Evolutionary conservation across 1,139 yeast species (phyloP), one percentile per base, ranked within the genome.

Genomic region (Geotrichum citri-aurantii): DNA sequence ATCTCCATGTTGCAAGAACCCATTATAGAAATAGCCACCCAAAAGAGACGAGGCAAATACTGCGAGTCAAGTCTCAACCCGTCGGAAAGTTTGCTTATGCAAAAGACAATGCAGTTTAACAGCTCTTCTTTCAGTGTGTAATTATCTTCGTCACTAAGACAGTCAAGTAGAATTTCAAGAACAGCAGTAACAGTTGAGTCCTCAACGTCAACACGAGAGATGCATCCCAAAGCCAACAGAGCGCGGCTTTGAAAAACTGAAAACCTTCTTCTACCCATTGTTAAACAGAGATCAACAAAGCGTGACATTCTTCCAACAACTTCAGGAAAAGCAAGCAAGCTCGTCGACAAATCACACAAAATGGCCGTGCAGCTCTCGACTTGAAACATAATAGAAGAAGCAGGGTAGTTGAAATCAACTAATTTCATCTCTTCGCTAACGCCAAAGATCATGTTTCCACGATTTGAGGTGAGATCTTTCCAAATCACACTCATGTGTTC

Each of bases 371-470:
- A 79, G 19, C 81, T 77, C 62, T 88, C 92, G 65, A 89, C 78
- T 27, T 83, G 78, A 54, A 74, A 75, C 31, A 81, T 78, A 55
- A 83, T 82, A 55, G 83, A 81, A 49, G 81, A 78, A 56, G 82
- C 77, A 23, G 79, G 76, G 31, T 75, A 76, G 47, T 78, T 72
- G 61, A 73, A 77, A 14, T 74, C 71, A 21, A 73, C 67, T 40
- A 74, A 73, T 50, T 77, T 77, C 57, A 74, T 77, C 47, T 86
- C 92, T 65, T 90, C 83, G n/a, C 85, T 84, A 62, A 88, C 76
- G 0, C 96, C 96, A 73, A 88, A 88, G 62, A 88, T 75, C 77
- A 88, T 81, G 65, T 82, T 84, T 3, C 88, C 86, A 67, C 92
- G 79, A 58, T 87, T 89, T 11, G 88, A 84, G 58, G 88, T 82